Evolutionary conservation across 257 asterid species (phyloP).

Genomic region (Ballota nigra): DNA sequence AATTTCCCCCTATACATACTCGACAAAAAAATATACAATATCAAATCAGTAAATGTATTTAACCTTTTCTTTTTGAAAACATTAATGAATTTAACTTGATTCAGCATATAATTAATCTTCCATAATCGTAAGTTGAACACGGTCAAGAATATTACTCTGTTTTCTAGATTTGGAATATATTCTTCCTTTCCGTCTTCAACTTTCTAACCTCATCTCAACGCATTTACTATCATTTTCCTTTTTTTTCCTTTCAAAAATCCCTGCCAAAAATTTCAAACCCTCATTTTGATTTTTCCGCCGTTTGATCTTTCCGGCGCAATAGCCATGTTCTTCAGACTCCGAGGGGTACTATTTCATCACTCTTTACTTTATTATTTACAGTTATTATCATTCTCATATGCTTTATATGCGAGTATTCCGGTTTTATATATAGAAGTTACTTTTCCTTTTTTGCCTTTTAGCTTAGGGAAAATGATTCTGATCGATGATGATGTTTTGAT

Average conservation of each 20-base stretch:
- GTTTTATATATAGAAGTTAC: not conserved
- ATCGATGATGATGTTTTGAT: not conserved
- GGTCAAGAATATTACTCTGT: too few relatives aligned
- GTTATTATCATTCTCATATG: too few relatives aligned
- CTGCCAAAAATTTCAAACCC: not conserved
- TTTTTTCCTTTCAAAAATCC: too few relatives aligned
- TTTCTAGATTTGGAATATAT: slow-evolving; percentile 19
- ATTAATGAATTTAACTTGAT: too few relatives aligned
- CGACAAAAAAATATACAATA: too few relatives aligned
- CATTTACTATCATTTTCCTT: not conserved
- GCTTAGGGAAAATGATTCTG: too few relatives aligned
- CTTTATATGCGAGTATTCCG: not conserved
- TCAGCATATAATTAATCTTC: too few relatives aligned
- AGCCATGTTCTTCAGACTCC: slow-evolving; percentile 34
- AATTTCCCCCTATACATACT: too few relatives aligned
- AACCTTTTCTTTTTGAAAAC: too few relatives aligned
- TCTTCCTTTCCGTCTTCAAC: slow-evolving; percentile 16
- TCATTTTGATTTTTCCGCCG: not conserved
- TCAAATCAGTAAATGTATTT: too few relatives aligned
- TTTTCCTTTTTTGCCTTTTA: not conserved
- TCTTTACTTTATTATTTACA: not conserved
- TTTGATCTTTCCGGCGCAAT: not conserved
- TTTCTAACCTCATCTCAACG: slow-evolving; percentile 2
- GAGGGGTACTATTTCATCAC: slow-evolving; percentile 25
- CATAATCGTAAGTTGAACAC: too few relatives aligned